Conservation (phyloP, 768 basidiomycete species). For the Tephrocybe sp. region DNA sequence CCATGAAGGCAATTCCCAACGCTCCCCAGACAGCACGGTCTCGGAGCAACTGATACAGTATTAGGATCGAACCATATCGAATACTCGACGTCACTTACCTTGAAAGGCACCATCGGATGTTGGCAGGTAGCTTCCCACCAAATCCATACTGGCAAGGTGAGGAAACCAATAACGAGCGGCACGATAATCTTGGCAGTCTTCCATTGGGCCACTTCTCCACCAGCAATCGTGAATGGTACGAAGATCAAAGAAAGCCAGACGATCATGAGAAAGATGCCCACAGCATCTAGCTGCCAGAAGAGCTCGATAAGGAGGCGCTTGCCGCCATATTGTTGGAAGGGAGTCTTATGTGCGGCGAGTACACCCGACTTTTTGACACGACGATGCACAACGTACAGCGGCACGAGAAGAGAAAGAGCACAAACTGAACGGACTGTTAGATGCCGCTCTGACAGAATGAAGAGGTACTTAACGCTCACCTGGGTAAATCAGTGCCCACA, state of each 20-base stretch:
- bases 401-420: background rate
- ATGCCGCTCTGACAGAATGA: no score
- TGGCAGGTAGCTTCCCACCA: background rate
- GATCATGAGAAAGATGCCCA: background rate
- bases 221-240: background rate
- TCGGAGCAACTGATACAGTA: background rate
- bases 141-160: background rate
- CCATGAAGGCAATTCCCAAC: background rate
- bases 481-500: background rate
- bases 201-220: background rate
- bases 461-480: background rate
- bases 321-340: background rate
- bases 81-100: background rate
- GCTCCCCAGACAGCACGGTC: background rate
- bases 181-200: background rate
- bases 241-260: background rate
- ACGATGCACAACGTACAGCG: background rate
- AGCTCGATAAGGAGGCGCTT: background rate
- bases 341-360: background rate
- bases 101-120: background rate
- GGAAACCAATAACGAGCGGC: background rate
- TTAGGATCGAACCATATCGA: background rate
- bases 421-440: background rate
- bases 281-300: background rate
- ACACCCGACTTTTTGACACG: background rate